Evolutionary conservation across 73 alveolate genomes (phyloP).

Genomic region (Symbiodinium pilosum): DNA sequence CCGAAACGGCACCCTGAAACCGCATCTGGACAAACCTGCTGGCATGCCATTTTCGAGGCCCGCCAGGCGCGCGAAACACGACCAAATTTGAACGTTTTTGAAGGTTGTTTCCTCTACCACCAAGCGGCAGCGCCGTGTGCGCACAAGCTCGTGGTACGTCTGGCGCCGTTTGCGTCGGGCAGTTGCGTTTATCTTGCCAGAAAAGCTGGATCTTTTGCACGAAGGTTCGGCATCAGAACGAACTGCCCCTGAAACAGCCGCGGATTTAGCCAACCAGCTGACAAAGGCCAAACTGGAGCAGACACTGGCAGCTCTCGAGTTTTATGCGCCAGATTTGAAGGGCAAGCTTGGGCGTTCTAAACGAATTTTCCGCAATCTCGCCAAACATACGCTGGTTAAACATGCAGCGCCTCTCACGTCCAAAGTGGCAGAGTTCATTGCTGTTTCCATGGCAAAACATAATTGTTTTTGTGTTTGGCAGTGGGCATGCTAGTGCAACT

Average conservation of each 20-base stretch:
- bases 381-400: neutral
- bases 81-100: too few relatives aligned
- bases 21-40: too few relatives aligned
- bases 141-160: too few relatives aligned
- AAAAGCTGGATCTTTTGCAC: neutral
- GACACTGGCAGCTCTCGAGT: neutral
- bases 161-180: neutral
- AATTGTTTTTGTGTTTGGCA: neutral
- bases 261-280: neutral
- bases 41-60: neutral
- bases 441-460: neutral
- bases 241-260: neutral
- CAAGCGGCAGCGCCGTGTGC: too few relatives aligned
- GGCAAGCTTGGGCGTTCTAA: neutral
- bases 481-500: neutral
- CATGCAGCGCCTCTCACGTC: neutral
- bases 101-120: too few relatives aligned
- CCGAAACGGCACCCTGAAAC: too few relatives aligned
- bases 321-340: neutral
- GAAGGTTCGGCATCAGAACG: neutral
- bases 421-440: neutral
- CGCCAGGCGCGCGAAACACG: neutral
- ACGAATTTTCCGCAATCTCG: neutral
- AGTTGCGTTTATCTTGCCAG: too few relatives aligned
- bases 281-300: neutral